Conservation (phyloP, 495 filamentous ascomycete genomes). For the Niebla homalea region DNA sequence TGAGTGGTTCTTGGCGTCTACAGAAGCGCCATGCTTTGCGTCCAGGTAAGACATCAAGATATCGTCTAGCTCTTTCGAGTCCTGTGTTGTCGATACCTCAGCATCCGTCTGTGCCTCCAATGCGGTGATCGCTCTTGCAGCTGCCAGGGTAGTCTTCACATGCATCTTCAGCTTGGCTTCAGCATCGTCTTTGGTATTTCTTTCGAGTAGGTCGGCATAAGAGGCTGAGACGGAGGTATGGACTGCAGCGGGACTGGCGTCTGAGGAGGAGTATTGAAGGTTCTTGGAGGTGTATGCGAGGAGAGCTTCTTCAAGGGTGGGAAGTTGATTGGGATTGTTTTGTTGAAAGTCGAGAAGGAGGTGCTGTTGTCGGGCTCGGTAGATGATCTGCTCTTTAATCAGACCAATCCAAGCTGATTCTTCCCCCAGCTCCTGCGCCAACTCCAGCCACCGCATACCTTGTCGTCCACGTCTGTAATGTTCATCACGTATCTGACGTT, state of each 20-base stretch:
- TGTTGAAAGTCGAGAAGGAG: conserved; percentile 47
- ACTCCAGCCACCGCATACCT: conserved; percentile 34
- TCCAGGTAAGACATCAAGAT: conserved; percentile 84
- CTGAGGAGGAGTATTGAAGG: conserved; percentile 42
- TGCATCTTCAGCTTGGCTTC: conserved; percentile 92
- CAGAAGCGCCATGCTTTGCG: conserved; percentile 53
- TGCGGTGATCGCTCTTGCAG: conserved; percentile 41
- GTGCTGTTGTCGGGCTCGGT: conserved; percentile 65
- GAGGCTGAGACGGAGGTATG: background rate
- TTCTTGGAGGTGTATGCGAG: conserved; percentile 62
- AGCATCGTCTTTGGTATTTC: conserved; percentile 42
- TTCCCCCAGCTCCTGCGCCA: conserved; percentile 3
- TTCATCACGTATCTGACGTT: conserved; percentile 91
- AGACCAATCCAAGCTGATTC: background rate
- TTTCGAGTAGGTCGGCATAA: conserved; percentile 46
- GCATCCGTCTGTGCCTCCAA: conserved; percentile 22
- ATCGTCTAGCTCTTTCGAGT: conserved; percentile 42
- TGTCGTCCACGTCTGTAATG: conserved; percentile 88
- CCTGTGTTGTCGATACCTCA: conserved; percentile 32
- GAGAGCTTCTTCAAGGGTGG: conserved; percentile 43
- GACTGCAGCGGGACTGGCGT: conserved; percentile 21
- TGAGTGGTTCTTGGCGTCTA: conserved; percentile 60
- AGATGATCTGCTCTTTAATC: conserved; percentile 49
- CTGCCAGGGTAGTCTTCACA: conserved; percentile 57
- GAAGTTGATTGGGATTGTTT: conserved; percentile 20